These are phyloP conservation scores for Boeremia exigua DNA, from an alignment of 2,329 filamentous ascomycete species.

Conservation along the genomic window DNA sequence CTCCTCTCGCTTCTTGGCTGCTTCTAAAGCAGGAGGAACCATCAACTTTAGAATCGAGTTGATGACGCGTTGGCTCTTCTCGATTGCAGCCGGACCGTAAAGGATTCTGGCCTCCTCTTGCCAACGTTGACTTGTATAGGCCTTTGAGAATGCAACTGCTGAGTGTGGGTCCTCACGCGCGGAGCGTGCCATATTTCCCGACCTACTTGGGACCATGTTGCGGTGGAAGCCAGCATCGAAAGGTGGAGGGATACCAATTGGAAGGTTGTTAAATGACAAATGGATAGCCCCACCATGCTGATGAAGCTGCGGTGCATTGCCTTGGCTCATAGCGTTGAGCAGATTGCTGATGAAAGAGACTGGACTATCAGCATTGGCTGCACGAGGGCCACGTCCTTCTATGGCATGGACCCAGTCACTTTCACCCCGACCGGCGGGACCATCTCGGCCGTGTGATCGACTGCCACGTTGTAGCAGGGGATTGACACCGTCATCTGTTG, in stretches of 20 bases:
- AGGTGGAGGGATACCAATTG: slow-evolving; percentile 39
- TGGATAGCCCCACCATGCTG: slow-evolving; percentile 57
- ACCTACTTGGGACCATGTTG: slow-evolving; percentile 40
- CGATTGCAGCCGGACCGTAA: slow-evolving; percentile 71
- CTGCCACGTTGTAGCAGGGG: slow-evolving; percentile 76
- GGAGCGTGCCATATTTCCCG: slow-evolving; percentile 40
- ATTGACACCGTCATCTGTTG: slow-evolving; percentile 81
- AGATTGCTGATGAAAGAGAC: slow-evolving; percentile 65
- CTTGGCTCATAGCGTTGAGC: slow-evolving; percentile 61
- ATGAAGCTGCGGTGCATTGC: slow-evolving; percentile 36
- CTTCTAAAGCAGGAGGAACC: slow-evolving; percentile 82
- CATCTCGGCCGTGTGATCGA: slow-evolving; percentile 37
- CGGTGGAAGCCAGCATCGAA: slow-evolving; percentile 42
- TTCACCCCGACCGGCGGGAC: slow-evolving; percentile 48
- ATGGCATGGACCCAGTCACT: slow-evolving; percentile 62
- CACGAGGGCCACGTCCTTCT: slow-evolving; percentile 54
- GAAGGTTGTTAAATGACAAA: slow-evolving; percentile 57
- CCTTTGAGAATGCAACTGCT: slow-evolving; percentile 75
- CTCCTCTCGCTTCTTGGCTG: slow-evolving; percentile 73
- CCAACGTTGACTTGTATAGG: slow-evolving; percentile 78
- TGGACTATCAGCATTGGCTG: slow-evolving; percentile 56
- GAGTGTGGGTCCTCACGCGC: slow-evolving; percentile 69
- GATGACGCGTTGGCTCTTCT: slow-evolving; percentile 72
- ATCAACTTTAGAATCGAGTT: slow-evolving; percentile 74
- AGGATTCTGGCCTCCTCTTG: slow-evolving; percentile 88